Base-by-base conservation (phyloP, 495 filamentous ascomycete genomes). In the Pyrenopolyporus hunteri region DNA sequence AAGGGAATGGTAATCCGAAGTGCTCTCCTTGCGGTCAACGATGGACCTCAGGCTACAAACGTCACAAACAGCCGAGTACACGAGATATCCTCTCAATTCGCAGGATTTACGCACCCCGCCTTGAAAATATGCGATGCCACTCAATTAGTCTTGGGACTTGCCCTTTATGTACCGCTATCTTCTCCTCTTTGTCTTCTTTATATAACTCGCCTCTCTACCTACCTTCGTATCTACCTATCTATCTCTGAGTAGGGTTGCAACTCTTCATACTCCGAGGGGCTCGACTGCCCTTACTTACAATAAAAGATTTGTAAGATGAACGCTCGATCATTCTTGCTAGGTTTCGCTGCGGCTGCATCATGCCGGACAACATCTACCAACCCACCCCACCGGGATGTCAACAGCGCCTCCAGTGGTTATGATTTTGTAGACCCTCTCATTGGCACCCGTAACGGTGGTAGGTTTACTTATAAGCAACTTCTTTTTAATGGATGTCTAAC, bases 371-470 rank as follows among this genome's bases (percentile, higher is more conserved):
- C 61, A 13, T 31, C 56, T 17, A 59, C 36, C 13, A 48, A 23
- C 11, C 26, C 36, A 13, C 26, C 7, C 25, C 39, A 46, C 19
- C 61, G 36, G 42, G 26, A 37, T 46, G 42, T 17, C 40, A 43
- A 66, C 7, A 45, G 19, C 45, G 45, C 61, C 23, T 26, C 37
- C 10, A 40, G 44, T 54, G 59, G 32, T 46, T 71, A 71, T 49
- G 60, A 69, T 19, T 74, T 66, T 39, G 78, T 85, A 40, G 75
- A 86, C 64, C 82, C 82, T 26, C 70, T 86, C n/a, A 86, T 86
- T 54, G 83, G 83, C 16, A 84, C 82, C 26, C 76, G 72, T 23
- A 82, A 85, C 64, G 84, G 72, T 76, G 87, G 87, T 54, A 80
- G 85, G 80, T 81, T 83, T 9, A 26, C 86, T 86, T 52, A 73